These are phyloP conservation scores for Babesia divergens DNA, from an alignment of 169 alveolate species.

Conservation along the genomic window DNA sequence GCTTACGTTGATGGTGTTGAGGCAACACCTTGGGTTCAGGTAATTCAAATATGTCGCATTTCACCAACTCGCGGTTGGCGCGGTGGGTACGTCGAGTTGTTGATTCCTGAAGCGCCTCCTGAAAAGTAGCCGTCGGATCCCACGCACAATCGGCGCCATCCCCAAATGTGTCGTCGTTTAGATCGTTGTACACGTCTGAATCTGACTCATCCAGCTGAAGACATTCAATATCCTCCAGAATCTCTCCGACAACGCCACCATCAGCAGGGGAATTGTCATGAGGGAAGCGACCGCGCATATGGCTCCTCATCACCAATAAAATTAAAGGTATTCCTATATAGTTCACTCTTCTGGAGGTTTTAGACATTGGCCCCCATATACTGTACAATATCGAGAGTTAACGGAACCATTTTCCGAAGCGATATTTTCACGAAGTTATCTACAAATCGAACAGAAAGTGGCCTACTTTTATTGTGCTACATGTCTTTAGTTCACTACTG, in stretches of 20 bases:
- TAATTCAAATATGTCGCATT: constrained; percentile 48
- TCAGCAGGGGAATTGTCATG: no score
- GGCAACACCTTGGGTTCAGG: constrained; percentile 4
- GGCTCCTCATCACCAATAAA: no score
- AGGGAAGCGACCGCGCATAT: no score
- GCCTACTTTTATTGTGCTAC: no score
- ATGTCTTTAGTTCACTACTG: no score
- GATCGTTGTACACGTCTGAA: constrained; percentile 18
- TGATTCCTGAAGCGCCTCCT: constrained; percentile 45
- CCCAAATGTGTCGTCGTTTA: constrained; percentile 65
- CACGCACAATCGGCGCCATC: constrained; percentile 28
- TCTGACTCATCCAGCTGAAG: constrained; percentile 23
- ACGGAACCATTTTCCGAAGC: no score
- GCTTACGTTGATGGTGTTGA: not conserved
- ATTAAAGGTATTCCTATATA: no score
- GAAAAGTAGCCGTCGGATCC: constrained; percentile 65
- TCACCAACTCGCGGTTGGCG: constrained; percentile 33
- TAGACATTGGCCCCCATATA: no score
- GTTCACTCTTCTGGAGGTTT: no score
- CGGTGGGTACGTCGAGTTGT: not conserved
- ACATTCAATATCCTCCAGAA: constrained; percentile 65
- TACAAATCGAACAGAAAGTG: no score
- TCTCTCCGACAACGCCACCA: constrained; percentile 66
- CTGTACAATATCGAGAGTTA: no score
- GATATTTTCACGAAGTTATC: no score